phyloP scores from a whole-genome alignment of 805 yeast genomes.

The Wickerhamia fluorescens region DNA sequence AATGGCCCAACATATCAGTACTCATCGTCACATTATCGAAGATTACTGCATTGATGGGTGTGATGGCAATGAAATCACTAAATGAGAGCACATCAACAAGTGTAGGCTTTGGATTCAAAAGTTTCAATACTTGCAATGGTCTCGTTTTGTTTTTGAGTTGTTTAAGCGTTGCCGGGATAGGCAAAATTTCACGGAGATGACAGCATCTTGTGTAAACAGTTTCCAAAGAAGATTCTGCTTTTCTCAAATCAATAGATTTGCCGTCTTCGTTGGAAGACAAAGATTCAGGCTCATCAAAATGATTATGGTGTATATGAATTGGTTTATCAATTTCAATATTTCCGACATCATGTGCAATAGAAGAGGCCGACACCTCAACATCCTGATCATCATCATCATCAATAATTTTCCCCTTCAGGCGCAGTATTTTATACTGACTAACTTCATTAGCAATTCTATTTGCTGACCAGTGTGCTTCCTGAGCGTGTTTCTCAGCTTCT shows the following conservation, averaged over 20 bases:
- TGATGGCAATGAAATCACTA: slow-evolving; percentile 50
- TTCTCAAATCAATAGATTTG: no score
- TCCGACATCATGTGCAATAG: slow-evolving; percentile 5
- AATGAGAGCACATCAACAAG: slow-evolving; percentile 51
- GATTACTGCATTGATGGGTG: slow-evolving; percentile 48
- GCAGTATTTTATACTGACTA: slow-evolving; percentile 20
- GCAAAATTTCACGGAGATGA: slow-evolving; percentile 42
- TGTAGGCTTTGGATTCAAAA: slow-evolving; percentile 54
- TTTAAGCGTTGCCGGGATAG: slow-evolving; percentile 45
- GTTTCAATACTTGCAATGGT: slow-evolving; percentile 48
- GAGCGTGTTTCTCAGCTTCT: slow-evolving; percentile 67
- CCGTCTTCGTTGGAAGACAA: no score
- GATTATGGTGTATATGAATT: slow-evolving; percentile 51
- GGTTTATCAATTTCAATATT: slow-evolving; percentile 62
- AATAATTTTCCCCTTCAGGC: slow-evolving; percentile 14
- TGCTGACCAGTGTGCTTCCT: slow-evolving; percentile 71
- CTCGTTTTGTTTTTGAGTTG: slow-evolving; percentile 45
- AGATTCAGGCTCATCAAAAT: slow-evolving; percentile 32
- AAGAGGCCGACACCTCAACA: slow-evolving; percentile 8
- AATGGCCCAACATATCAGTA: slow-evolving; percentile 45
- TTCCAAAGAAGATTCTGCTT: slow-evolving; percentile 34
- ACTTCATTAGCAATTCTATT: slow-evolving; percentile 65
- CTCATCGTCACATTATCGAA: slow-evolving; percentile 53
- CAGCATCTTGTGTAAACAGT: slow-evolving; percentile 44
- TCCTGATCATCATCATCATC: slow-evolving; percentile 16